Evolutionary conservation across 2,329 filamentous ascomycete genomes (phyloP).

Genomic region (Scedosporium minutisporum): DNA sequence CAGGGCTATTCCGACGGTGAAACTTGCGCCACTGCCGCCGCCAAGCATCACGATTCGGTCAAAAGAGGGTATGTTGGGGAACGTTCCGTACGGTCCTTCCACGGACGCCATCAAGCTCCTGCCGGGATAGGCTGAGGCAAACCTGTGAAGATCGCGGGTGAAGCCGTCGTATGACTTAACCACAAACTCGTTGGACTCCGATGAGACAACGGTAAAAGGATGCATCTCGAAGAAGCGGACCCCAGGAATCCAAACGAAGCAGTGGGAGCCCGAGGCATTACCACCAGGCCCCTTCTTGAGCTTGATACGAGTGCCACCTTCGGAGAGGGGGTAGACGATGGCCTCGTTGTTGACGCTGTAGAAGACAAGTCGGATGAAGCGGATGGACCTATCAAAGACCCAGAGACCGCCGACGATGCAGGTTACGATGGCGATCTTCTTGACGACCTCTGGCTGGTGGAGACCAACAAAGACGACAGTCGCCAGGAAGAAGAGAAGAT

Average conservation of each 20-base stretch:
- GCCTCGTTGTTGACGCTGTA: constrained; percentile 41
- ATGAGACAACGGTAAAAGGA: constrained; percentile 50
- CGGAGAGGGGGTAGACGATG: constrained; percentile 41
- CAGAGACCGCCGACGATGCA: constrained; percentile 36
- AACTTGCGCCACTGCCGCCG: constrained; percentile 52
- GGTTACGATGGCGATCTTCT: constrained; percentile 32
- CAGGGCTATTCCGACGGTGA: constrained; percentile 33
- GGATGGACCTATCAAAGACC: constrained; percentile 39
- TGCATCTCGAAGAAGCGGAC: constrained; percentile 50
- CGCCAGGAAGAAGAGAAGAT: constrained; percentile 39
- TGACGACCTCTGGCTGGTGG: constrained; percentile 38
- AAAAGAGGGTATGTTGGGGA: constrained; percentile 40
- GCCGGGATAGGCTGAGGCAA: constrained; percentile 40
- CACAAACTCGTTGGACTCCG: constrained; percentile 45
- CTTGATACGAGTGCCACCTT: constrained; percentile 45
- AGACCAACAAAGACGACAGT: constrained; percentile 37
- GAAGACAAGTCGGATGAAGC: constrained; percentile 30
- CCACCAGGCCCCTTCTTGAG: constrained; percentile 37
- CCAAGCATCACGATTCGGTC: constrained; percentile 50
- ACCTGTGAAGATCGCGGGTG: constrained; percentile 43
- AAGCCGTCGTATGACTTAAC: constrained; percentile 50
- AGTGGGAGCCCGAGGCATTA: constrained; percentile 47
- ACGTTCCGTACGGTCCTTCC: constrained; percentile 49
- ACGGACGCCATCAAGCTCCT: constrained; percentile 38
- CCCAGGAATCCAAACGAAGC: constrained; percentile 53